Evolutionary conservation across 2,329 filamentous ascomycete genomes (phyloP), one percentile per base, ranked within the genome.

Genomic region (Microdochium trichocladiopsis): DNA sequence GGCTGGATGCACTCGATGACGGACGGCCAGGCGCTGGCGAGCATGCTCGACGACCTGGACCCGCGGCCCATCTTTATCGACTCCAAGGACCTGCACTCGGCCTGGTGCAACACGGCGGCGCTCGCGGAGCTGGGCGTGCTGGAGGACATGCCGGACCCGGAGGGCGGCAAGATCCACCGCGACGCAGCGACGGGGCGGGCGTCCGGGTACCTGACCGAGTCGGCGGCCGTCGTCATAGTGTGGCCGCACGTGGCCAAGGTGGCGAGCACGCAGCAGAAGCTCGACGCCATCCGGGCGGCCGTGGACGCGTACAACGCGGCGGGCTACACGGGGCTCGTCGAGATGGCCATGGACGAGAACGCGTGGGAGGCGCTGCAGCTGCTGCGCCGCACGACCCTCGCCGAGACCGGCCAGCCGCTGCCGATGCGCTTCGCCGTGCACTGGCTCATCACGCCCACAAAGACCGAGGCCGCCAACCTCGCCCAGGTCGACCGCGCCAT

Each of bases 281-380:
- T 72, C 12, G 67, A 64, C 2, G 72, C 76, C 2, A 61, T 82
- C 24, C 62, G 61, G 47, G 70, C 68, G 1, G 79, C 77, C 0
- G 69, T 82, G 24, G 56, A 65, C 1, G 72, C 74, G 10, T 82
- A 80, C 57, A 73, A 72, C 53, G 65, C 68, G 1, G 69, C 69
- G 1, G 79, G 79, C 2, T 80, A 78, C 58, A 82, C 79, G 2
- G 77, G 78, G 2, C 62, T 78, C 41, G 67, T 82, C 10, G 79
- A 83, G 54, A 81, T 83, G 78, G 78, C 78, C 3, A 79, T 82
- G 76, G 77, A 83, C 57, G 75, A 80, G 51, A 76, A 73, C 47
- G 70, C 67, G 4, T 80, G 77, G 76, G 74, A 76, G 45, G 76
- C 77, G 2, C 60, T 82, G 51, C 67, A 73, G 24, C 65, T 69